A percentile compares a stretch with the other conserved stretches of the same genome.
phyloP scores from a whole-genome alignment of 176 grass and related monocot species.

The Typha latifolia region DNA sequence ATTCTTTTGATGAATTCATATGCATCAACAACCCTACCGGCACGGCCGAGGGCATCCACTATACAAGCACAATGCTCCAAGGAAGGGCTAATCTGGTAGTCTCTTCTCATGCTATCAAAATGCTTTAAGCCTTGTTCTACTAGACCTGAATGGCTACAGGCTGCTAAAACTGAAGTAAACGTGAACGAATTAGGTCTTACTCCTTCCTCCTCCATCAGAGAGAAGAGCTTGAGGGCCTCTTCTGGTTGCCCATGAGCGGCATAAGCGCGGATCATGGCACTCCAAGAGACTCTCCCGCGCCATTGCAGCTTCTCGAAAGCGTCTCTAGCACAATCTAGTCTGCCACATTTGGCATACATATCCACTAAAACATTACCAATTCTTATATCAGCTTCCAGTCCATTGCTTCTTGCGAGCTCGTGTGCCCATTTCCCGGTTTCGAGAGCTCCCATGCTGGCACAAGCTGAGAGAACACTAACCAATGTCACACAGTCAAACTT shows the following conservation, averaged over 20 bases:
- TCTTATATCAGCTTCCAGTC: slow-evolving; percentile 43
- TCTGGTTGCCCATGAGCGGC: slow-evolving; percentile 53
- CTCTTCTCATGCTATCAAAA: slow-evolving; percentile 52
- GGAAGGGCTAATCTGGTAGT: slow-evolving; percentile 30
- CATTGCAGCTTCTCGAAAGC: slow-evolving; percentile 40
- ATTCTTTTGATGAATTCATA: slow-evolving; percentile 57
- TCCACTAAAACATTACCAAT: slow-evolving; percentile 53
- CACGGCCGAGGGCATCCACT: slow-evolving; percentile 63
- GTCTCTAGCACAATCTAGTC: slow-evolving; percentile 32
- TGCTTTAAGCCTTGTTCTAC: slow-evolving; percentile 53
- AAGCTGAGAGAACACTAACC: slow-evolving; percentile 72
- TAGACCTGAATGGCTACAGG: slow-evolving; percentile 57
- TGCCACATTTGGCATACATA: slow-evolving; percentile 71
- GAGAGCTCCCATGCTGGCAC: slow-evolving; percentile 38
- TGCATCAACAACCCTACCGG: slow-evolving; percentile 48
- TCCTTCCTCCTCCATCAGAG: slow-evolving; percentile 34
- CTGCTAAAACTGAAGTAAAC: slow-evolving; percentile 52
- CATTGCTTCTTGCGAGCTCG: slow-evolving; percentile 36
- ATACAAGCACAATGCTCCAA: slow-evolving; percentile 74
- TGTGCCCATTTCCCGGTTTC: slow-evolving; percentile 74
- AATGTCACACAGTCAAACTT: slow-evolving; percentile 52
- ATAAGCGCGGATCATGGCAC: slow-evolving; percentile 60
- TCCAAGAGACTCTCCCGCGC: slow-evolving; percentile 53
- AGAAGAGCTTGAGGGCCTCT: slow-evolving; percentile 57
- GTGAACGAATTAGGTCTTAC: slow-evolving; percentile 68